Evolutionary conservation across 78 protist species (phyloP), one percentile per base, ranked within the genome.

Genomic region (Capsaspora owczarzaki): DNA sequence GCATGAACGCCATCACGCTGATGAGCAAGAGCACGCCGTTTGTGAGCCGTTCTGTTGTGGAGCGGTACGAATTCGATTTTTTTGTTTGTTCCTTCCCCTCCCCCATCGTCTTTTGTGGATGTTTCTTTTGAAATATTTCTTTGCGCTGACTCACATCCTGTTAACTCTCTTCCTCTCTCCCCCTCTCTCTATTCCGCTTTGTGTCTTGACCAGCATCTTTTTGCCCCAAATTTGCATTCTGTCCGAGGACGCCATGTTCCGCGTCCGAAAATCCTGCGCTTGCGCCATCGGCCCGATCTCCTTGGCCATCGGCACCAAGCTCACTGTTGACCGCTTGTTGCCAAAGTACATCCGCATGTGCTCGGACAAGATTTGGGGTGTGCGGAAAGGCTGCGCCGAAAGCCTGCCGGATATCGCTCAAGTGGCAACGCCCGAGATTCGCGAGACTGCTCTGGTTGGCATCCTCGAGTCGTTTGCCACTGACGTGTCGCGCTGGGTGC

Each of bases 361-460:
- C 40, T 0, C 0, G 41, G 90, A 86, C 76, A 78, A 74, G 38
- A 77, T 86, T 1, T 86, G 89, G 89, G 89, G 89, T 66, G 89
- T 86, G 47, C 86, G 90, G 35, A 85, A 85, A 80, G 90, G 87
- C n/a, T 42, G 83, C n/a, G 83, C 76, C 22, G 82, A 78, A 60
- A 0, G 40, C 20, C 31, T 78, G 35, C 31, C 51, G 19, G 56
- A 0, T n/a, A 2, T 76, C 1, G 37, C 72, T 2, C 1, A 0
- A 6, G 49, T 8, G 53, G 16, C 40, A 10, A 44, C 44, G 14
- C 6, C 0, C 51, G 53, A 29, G 19, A 53, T 27, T 33, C 81
- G 71, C 5, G 2, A 20, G 33, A 60, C 53, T 66, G 70, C 40
- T 8, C 14, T 29, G 19, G 70, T 61, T 33, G 38, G 3, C 23